A percentile compares a stretch with the other conserved stretches of the same genome.
Conservation (phyloP, 2,329 filamentous ascomycete species). For the Botrytis byssoidea region DNA sequence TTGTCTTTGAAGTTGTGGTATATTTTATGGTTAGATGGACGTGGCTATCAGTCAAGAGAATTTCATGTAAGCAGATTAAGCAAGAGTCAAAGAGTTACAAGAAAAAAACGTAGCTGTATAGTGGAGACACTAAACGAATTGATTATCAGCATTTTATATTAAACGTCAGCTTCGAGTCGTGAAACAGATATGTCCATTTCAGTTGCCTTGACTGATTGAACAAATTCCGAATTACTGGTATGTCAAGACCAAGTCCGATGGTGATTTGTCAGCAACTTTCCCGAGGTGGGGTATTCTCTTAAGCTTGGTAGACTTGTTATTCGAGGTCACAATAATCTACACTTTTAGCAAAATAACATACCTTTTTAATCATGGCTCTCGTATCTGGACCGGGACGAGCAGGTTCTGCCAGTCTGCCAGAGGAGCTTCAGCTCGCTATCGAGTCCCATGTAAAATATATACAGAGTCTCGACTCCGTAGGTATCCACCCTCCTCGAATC, state of each 20-base stretch:
- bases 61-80: not conserved
- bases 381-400: conserved; percentile 38
- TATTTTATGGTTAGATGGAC: not conserved
- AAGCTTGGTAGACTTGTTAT: not conserved
- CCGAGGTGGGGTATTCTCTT: not conserved
- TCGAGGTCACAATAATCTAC: not conserved
- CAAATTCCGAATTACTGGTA: not conserved
- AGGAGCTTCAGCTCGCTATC: conserved; percentile 39
- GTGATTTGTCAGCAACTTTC: not conserved
- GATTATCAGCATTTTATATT: not conserved
- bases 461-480: conserved; percentile 81
- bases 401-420: conserved; percentile 29
- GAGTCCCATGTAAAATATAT: conserved; percentile 82
- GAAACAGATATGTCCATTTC: not conserved
- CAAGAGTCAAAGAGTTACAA: not conserved
- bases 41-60: not conserved
- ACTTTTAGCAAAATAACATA: not conserved
- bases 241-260: not conserved
- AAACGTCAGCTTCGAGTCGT: not conserved
- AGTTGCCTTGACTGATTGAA: not conserved
- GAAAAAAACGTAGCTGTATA: not conserved
- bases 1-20: not conserved
- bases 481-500: conserved; percentile 39
- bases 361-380: conserved; percentile 34
- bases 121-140: not conserved